These are phyloP conservation scores for Annulohypoxylon moriforme DNA, from an alignment of 495 filamentous ascomycete genomes.

Conservation along the genomic window DNA sequence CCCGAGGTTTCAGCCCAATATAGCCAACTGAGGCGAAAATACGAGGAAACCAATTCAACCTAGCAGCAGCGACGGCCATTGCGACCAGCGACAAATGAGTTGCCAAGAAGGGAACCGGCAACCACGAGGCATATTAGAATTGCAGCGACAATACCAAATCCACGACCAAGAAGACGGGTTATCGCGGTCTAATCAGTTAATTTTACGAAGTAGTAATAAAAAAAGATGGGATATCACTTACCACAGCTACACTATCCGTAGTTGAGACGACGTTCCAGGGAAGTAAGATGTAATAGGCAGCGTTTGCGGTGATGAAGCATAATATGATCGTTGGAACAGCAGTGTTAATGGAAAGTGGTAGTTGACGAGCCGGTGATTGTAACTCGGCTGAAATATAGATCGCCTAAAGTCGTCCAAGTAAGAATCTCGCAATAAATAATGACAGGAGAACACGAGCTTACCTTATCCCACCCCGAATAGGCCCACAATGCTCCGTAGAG, in stretches of 20 bases:
- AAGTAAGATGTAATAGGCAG: conserved; percentile 66
- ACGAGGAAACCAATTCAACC: conserved; percentile 62
- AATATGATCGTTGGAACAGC: conserved; percentile 65
- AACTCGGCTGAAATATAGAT: conserved; percentile 68
- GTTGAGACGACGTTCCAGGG: conserved; percentile 64
- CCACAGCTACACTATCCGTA: conserved; percentile 67
- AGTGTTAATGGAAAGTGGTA: conserved; percentile 66
- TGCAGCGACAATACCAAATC: conserved; percentile 59
- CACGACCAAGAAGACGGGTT: conserved; percentile 61
- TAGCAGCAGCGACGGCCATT: conserved; percentile 68
- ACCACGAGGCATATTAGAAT: conserved; percentile 64
- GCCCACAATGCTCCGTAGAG: conserved; percentile 68
- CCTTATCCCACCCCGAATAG: conserved; percentile 71
- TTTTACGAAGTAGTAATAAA: background rate
- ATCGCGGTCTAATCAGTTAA: conserved; percentile 59
- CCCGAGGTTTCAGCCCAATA: conserved; percentile 41
- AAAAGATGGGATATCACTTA: conserved; percentile 46
- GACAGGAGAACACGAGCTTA: conserved; percentile 37
- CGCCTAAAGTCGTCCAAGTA: conserved; percentile 49
- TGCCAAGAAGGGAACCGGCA: conserved; percentile 65
- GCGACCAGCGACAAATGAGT: conserved; percentile 66
- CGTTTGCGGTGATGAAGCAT: conserved; percentile 65
- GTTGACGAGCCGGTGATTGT: conserved; percentile 58
- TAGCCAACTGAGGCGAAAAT: conserved; percentile 57
- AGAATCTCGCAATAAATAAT: background rate